These are phyloP conservation scores for Primulina huaijiensis DNA, from an alignment of 257 asterid species.

Conservation along the genomic window DNA sequence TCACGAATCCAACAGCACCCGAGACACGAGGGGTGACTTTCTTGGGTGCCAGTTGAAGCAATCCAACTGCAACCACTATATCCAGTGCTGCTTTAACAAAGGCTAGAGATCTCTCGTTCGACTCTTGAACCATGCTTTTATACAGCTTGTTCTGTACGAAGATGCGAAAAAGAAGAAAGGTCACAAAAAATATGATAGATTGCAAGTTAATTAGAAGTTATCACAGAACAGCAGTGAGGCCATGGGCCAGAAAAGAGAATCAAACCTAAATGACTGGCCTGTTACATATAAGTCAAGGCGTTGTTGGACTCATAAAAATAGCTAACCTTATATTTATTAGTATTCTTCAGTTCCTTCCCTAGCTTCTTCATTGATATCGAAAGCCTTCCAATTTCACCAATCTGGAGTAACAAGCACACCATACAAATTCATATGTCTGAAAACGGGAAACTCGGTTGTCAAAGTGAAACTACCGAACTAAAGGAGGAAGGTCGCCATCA, in stretches of 20 bases:
- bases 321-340: slow-evolving; percentile 67
- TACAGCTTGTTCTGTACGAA: slow-evolving; percentile 61
- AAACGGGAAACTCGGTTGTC: background rate
- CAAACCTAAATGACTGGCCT: background rate
- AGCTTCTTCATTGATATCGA: slow-evolving; percentile 73
- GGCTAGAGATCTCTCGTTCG: slow-evolving; percentile 78
- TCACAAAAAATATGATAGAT: slow-evolving; percentile 11
- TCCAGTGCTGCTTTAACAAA: slow-evolving; percentile 78
- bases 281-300: background rate
- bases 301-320: background rate
- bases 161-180: slow-evolving; percentile 17
- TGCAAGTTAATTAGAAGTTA: background rate
- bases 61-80: slow-evolving; percentile 83
- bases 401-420: slow-evolving; percentile 34
- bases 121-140: slow-evolving; percentile 52
- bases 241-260: background rate
- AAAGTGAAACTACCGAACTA: background rate
- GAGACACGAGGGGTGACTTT: slow-evolving; percentile 93
- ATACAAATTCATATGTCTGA: background rate
- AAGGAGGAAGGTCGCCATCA: slow-evolving; percentile 14
- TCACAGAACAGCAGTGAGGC: background rate
- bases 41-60: slow-evolving; percentile 91
- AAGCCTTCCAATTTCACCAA: slow-evolving; percentile 90
- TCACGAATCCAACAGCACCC: slow-evolving; percentile 77
- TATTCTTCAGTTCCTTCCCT: slow-evolving; percentile 70